phyloP scores from a whole-genome alignment of 2,329 filamentous ascomycete genomes.

The Sporothrix globosa region DNA sequence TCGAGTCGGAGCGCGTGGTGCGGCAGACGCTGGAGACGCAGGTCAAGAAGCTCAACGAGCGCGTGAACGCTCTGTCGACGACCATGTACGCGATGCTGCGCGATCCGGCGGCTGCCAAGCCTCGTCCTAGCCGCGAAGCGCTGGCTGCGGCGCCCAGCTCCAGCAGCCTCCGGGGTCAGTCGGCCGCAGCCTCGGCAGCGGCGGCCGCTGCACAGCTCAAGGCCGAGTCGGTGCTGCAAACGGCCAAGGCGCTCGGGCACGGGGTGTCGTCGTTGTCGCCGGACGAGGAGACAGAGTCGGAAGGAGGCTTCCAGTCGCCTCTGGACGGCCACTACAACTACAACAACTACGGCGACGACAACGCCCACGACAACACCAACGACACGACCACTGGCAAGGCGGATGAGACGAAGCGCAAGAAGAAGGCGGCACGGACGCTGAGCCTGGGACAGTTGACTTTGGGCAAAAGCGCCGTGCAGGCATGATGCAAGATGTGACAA shows the following conservation, averaged over 20 bases:
- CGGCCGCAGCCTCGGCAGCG: background rate
- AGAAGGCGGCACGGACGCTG: slow-evolving; percentile 65
- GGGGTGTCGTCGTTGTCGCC: slow-evolving; percentile 11
- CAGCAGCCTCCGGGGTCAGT: slow-evolving; percentile 26
- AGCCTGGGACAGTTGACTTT: slow-evolving; percentile 64
- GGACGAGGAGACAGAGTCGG: slow-evolving; percentile 46
- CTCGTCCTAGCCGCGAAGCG: slow-evolving; percentile 38
- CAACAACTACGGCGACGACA: slow-evolving; percentile 38
- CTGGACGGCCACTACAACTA: slow-evolving; percentile 41
- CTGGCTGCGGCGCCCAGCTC: slow-evolving; percentile 29
- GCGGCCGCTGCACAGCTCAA: slow-evolving; percentile 27
- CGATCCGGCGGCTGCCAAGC: slow-evolving; percentile 44
- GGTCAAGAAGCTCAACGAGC: slow-evolving; percentile 57
- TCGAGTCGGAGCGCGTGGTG: slow-evolving; percentile 61
- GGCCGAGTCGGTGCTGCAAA: slow-evolving; percentile 29
- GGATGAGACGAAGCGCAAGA: slow-evolving; percentile 43
- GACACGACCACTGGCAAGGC: slow-evolving; percentile 13
- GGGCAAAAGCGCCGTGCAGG: slow-evolving; percentile 33
- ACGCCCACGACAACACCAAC: slow-evolving; percentile 40
- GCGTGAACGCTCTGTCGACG: slow-evolving; percentile 52
- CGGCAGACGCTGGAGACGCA: slow-evolving; percentile 60
- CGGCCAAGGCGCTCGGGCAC: slow-evolving; percentile 32
- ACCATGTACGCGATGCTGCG: slow-evolving; percentile 47
- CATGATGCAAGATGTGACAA: slow-evolving; percentile 17
- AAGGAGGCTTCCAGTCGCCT: slow-evolving; percentile 41